These are phyloP conservation scores for Penicillium sp. DNA, from an alignment of 2,329 filamentous ascomycete genomes.

Conservation along the genomic window DNA sequence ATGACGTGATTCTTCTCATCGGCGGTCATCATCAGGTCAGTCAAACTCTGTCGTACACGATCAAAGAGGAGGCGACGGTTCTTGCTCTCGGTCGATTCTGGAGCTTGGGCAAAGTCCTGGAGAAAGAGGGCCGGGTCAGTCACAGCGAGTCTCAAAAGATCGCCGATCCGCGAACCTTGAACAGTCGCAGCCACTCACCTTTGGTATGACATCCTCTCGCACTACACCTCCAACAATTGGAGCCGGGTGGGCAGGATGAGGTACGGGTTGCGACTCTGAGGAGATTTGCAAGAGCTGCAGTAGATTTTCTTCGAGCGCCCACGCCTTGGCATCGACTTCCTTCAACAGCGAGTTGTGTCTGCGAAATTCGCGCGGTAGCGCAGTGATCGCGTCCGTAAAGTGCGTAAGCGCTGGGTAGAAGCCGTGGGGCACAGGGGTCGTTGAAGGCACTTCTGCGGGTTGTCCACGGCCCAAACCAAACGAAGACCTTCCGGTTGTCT, in stretches of 20 bases:
- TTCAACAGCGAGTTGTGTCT: constrained; percentile 93
- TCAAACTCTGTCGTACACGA: constrained; percentile 69
- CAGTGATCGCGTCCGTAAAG: constrained; percentile 87
- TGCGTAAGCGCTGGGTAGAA: constrained; percentile 63
- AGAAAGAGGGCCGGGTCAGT: constrained; percentile 4
- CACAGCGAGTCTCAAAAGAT: background rate
- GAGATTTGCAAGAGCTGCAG: constrained; percentile 59
- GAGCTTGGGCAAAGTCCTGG: constrained; percentile 25
- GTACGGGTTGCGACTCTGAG: constrained; percentile 29
- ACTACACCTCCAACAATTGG: constrained; percentile 32
- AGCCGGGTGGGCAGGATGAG: constrained; percentile 30
- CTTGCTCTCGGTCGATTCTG: constrained; percentile 33
- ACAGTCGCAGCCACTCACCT: constrained; percentile 18
- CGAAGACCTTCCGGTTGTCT: constrained; percentile 37
- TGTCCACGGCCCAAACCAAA: constrained; percentile 34
- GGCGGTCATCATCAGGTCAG: constrained; percentile 79
- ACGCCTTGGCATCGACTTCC: constrained; percentile 96
- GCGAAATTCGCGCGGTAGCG: constrained; percentile 89
- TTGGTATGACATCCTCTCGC: constrained; percentile 29
- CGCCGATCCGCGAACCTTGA: background rate
- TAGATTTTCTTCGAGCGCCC: constrained; percentile 76
- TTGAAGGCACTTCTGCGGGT: constrained; percentile 22
- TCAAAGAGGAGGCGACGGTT: constrained; percentile 64
- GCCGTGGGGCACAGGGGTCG: constrained; percentile 36
- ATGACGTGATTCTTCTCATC: constrained; percentile 99